Conservation (phyloP, 805 yeast species). For the Kregervanrija pseudodelftensis region DNA sequence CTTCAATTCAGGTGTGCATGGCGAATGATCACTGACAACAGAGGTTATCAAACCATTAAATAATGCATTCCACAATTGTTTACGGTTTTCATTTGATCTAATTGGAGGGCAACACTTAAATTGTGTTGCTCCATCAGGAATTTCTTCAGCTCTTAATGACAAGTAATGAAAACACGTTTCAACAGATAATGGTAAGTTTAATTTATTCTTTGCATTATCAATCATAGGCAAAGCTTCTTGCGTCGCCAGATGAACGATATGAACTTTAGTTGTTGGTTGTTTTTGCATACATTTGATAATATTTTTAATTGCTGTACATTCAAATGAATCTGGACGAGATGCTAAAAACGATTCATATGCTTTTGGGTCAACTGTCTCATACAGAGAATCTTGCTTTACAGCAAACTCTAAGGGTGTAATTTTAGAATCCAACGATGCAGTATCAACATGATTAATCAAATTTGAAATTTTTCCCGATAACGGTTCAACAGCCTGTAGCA, state of each 20-base stretch:
- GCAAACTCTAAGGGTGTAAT: slow-evolving; percentile 21
- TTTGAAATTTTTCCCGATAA: slow-evolving; percentile 38
- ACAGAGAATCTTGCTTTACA: slow-evolving; percentile 16
- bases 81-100: slow-evolving; percentile 64
- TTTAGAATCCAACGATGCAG: slow-evolving; percentile 15
- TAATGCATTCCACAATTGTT: slow-evolving; percentile 73
- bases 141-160: slow-evolving; percentile 67
- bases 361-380: slow-evolving; percentile 47
- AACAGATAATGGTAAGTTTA: slow-evolving; percentile 61
- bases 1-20: slow-evolving; percentile 89
- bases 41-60: slow-evolving; percentile 60
- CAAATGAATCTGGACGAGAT: slow-evolving; percentile 85
- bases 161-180: slow-evolving; percentile 95
- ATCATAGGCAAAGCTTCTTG: slow-evolving; percentile 75
- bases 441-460: slow-evolving; percentile 14
- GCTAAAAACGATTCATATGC: slow-evolving; percentile 67
- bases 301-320: slow-evolving; percentile 72
- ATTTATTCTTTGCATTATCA: slow-evolving; percentile 47
- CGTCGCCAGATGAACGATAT: slow-evolving; percentile 87
- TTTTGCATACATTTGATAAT: slow-evolving; percentile 56
- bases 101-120: slow-evolving; percentile 96
- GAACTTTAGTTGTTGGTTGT: slow-evolving; percentile 61
- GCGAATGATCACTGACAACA: slow-evolving; percentile 93
- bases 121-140: slow-evolving; percentile 71
- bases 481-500: slow-evolving; percentile 55